Conservation (phyloP, 345 rosid genomes). For the Balakata baccata region DNA sequence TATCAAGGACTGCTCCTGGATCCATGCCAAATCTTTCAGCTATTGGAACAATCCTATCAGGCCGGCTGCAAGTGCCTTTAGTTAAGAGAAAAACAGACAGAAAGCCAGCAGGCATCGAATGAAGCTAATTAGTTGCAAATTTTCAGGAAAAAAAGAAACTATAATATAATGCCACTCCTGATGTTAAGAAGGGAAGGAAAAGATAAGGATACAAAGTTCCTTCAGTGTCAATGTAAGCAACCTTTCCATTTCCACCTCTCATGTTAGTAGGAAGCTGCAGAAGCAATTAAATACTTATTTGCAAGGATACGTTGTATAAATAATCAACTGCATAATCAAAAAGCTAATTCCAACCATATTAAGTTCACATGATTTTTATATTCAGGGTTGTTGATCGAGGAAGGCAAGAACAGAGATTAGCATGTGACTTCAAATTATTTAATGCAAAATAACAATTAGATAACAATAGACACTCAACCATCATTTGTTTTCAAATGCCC, state of each 20-base stretch:
- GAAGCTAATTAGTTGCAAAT: not conserved
- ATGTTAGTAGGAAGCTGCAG: slow-evolving; percentile 77
- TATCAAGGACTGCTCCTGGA: slow-evolving; percentile 92
- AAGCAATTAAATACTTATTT: slow-evolving; percentile 10
- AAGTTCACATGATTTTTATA: not conserved
- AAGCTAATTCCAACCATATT: not conserved
- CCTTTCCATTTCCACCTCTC: slow-evolving; percentile 93
- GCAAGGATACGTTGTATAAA: not conserved
- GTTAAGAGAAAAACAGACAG: slow-evolving; percentile 35
- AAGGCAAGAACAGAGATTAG: not conserved
- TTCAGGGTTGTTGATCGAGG: not conserved
- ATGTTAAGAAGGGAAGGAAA: not conserved
- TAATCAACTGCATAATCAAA: not conserved
- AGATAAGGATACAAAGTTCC: slow-evolving; percentile 79
- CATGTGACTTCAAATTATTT: not conserved
- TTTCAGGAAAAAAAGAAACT: not conserved
- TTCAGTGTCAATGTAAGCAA: slow-evolving; percentile 81
- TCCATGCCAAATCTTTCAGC: slow-evolving; percentile 99
- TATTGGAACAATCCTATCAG: slow-evolving; percentile 78
- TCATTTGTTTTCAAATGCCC: not conserved
- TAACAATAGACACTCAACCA: not conserved
- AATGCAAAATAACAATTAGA: not conserved
- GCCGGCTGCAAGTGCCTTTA: slow-evolving; percentile 51
- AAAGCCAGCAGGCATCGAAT: not conserved
- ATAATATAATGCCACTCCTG: slow-evolving; percentile 1